These are phyloP conservation scores for Sclerotinia sclerotiorum DNA, from an alignment of 2,329 filamentous ascomycete species.

Conservation along the genomic window DNA sequence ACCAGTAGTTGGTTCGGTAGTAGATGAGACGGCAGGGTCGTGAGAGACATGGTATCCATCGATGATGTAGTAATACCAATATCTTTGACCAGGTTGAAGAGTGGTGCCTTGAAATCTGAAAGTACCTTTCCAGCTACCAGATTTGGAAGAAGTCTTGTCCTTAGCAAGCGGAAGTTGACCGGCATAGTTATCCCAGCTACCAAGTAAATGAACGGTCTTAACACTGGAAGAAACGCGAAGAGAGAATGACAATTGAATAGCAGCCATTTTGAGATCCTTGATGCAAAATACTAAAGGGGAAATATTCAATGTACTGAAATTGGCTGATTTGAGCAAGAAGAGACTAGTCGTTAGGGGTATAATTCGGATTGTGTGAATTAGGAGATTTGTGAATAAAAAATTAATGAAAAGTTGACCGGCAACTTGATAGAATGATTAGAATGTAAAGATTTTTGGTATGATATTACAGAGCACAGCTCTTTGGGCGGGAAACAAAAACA, in stretches of 20 bases:
- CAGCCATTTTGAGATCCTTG: constrained; percentile 66
- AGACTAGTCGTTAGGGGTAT: constrained; percentile 38
- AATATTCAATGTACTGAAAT: constrained; percentile 32
- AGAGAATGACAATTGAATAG: constrained; percentile 91
- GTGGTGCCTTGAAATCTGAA: constrained; percentile 91
- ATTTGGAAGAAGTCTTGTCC: constrained; percentile 78
- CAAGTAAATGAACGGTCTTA: constrained; percentile 96
- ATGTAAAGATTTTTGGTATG: constrained; percentile 39
- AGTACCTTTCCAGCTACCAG: constrained; percentile 90
- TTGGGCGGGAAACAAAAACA: constrained; percentile 40
- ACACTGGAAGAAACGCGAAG: constrained; percentile 94
- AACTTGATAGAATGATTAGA: constrained; percentile 44
- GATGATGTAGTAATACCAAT: constrained; percentile 99
- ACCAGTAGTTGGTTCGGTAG: constrained; percentile 92
- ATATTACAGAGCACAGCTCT: constrained; percentile 56
- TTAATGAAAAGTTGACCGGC: constrained; percentile 54
- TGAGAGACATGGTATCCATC: constrained; percentile 98
- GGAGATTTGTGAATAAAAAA: constrained; percentile 55
- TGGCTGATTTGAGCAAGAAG: constrained; percentile 44
- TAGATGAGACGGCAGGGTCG: constrained; percentile 86
- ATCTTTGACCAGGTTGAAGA: constrained; percentile 83
- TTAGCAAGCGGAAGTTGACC: constrained; percentile 93
- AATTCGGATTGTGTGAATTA: constrained; percentile 22
- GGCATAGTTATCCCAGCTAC: constrained; percentile 97
- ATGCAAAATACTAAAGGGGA: constrained; percentile 41